Percentiles rank a stretch among this genome's conserved stretches.
Evolutionary conservation across 352 stramenopile genomes (phyloP).

Genomic region (Pythium plurisporium): DNA sequence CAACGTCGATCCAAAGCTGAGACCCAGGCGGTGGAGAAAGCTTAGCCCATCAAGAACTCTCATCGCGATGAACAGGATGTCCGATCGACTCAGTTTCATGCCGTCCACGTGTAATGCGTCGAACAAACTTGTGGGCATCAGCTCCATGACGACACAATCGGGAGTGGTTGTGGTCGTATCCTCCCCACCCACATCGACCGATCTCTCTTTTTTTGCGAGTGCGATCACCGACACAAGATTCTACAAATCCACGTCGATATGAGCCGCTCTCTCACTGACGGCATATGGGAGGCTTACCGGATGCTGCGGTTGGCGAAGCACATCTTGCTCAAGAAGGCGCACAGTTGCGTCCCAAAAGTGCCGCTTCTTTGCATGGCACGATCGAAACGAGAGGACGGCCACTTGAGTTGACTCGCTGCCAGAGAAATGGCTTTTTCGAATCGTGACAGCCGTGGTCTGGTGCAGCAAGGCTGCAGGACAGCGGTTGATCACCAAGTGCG

Average conservation of each 20-base stretch:
- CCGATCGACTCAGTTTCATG: conserved; percentile 27
- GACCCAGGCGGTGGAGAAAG: conserved; percentile 36
- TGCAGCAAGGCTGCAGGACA: conserved; percentile 17
- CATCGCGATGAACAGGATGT: conserved; percentile 45
- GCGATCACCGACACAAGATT: conserved; percentile 6
- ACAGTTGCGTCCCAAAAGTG: conserved; percentile 33
- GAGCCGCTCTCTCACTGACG: neutral
- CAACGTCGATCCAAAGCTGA: conserved; percentile 40
- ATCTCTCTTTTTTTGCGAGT: neutral
- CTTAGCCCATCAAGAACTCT: conserved; percentile 36
- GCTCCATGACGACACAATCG: conserved; percentile 37
- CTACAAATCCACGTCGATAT: neutral
- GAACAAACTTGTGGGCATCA: conserved; percentile 43
- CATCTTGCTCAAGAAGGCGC: conserved; percentile 23
- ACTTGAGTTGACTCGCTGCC: conserved; percentile 22
- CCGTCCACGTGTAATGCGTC: conserved; percentile 47
- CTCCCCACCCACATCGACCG: neutral
- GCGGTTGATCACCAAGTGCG: neutral
- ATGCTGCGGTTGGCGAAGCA: conserved; percentile 27
- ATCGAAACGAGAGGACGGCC: conserved; percentile 34
- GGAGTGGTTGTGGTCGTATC: neutral
- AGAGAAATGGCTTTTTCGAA: conserved; percentile 24
- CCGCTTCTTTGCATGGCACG: conserved; percentile 24
- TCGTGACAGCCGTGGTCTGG: conserved; percentile 32
- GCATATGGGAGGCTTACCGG: conserved; percentile 24